Conservation (phyloP, 257 asterid species). For the Fraxinus quadrangulata region DNA sequence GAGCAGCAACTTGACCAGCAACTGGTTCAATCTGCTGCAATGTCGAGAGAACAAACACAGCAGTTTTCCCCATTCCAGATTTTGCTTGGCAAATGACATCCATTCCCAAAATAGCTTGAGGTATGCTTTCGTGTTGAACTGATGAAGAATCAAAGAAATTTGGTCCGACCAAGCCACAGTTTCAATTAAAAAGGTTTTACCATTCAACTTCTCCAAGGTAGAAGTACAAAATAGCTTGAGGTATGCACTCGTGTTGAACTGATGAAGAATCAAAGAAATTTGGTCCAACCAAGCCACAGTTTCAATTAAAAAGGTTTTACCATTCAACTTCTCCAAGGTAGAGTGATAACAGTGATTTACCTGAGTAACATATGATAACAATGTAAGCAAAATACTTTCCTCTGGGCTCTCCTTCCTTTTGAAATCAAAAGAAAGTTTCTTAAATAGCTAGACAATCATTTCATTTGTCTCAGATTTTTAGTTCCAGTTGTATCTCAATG, state of each 20-base stretch:
- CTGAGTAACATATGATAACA: conserved; percentile 42
- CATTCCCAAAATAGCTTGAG: conserved; percentile 79
- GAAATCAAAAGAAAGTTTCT: background rate
- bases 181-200: conserved; percentile 50
- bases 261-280: conserved; percentile 78
- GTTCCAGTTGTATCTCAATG: background rate
- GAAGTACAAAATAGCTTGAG: too few species aligned
- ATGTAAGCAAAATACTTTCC: background rate
- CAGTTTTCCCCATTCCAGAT: conserved; percentile 96
- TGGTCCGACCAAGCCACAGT: conserved; percentile 84
- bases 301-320: conserved; percentile 50
- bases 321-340: conserved; percentile 78
- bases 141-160: conserved; percentile 78
- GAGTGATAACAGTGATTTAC: conserved; percentile 65
- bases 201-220: conserved; percentile 78
- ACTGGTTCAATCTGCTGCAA: conserved; percentile 88
- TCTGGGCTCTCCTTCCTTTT: background rate
- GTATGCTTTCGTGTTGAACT: conserved; percentile 96
- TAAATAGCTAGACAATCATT: background rate
- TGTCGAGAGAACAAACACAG: conserved; percentile 88
- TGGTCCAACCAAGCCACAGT: conserved; percentile 85
- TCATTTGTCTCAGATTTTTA: background rate
- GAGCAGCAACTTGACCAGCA: conserved; percentile 88
- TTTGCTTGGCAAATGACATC: conserved; percentile 86
- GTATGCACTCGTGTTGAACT: conserved; percentile 97